Evolutionary conservation across 257 asterid genomes (phyloP).

Genomic region (Mitragyna speciosa): DNA sequence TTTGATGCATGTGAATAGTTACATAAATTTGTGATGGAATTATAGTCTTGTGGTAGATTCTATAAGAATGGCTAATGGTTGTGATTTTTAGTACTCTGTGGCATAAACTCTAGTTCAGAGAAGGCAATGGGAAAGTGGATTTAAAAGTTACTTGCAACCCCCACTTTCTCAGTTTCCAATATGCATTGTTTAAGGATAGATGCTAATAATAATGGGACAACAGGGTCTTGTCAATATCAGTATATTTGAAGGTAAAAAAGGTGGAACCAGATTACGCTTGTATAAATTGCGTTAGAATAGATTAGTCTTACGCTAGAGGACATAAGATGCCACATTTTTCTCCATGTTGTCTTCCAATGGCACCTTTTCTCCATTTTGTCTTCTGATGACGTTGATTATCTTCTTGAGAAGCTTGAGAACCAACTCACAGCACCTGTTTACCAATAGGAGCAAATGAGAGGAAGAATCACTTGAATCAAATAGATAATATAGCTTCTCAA

Average conservation of each 20-base stretch:
- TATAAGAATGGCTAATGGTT: not conserved
- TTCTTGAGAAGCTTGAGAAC: not conserved
- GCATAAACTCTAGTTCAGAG: not conserved
- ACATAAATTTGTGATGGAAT: not conserved
- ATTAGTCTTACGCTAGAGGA: not conserved
- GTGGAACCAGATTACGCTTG: not conserved
- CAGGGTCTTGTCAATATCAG: not conserved
- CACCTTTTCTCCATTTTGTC: not conserved
- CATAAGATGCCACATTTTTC: not conserved
- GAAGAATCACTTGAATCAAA: not conserved
- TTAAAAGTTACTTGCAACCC: not conserved
- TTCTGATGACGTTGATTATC: not conserved
- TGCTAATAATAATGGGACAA: not conserved
- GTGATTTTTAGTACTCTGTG: not conserved
- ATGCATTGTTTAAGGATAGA: not conserved
- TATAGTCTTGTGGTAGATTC: not conserved
- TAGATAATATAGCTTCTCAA: not conserved
- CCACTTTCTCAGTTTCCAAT: not conserved
- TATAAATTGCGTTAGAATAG: not conserved
- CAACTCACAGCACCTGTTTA: not conserved
- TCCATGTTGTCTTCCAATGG: not conserved
- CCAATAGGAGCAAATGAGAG: not conserved
- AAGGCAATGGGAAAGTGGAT: not conserved
- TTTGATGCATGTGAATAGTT: not conserved
- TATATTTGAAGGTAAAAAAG: not conserved